Evolutionary conservation across 495 filamentous ascomycete species (phyloP).

Genomic region (Neurospora sp.): DNA sequence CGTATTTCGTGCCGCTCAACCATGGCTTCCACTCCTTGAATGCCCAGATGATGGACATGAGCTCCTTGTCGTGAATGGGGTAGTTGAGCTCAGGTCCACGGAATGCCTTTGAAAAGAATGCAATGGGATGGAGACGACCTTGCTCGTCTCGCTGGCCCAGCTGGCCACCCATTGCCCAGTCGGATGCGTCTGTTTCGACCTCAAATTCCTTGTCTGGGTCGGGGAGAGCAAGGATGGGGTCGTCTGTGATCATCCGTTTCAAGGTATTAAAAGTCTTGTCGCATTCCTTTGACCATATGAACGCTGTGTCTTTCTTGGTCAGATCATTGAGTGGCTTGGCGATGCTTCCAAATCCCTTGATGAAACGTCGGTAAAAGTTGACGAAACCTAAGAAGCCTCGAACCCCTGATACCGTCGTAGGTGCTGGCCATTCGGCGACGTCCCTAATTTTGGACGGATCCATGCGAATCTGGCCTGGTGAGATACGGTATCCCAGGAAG

Average conservation of each 20-base stretch:
- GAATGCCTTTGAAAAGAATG: constrained; percentile 9
- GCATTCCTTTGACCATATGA: too few relatives aligned
- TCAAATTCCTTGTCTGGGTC: not conserved
- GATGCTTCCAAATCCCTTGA: too few relatives aligned
- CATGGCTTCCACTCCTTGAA: constrained; percentile 2
- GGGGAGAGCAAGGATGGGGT: not conserved
- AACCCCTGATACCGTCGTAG: too few relatives aligned
- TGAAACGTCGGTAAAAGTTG: too few relatives aligned
- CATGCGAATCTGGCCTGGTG: too few relatives aligned
- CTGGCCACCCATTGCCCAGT: not conserved
- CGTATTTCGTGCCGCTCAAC: not conserved
- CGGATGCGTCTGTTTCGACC: not conserved
- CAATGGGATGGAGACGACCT: not conserved
- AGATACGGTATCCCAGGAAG: too few relatives aligned
- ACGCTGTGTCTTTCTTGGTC: too few relatives aligned
- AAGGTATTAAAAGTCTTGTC: not conserved
- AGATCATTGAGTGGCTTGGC: too few relatives aligned
- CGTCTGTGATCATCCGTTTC: not conserved
- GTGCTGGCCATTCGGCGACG: too few relatives aligned
- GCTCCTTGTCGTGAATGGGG: constrained; percentile 13
- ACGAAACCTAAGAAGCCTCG: too few relatives aligned
- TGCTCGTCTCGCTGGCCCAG: not conserved
- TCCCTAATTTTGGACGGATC: too few relatives aligned
- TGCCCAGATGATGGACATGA: not conserved
- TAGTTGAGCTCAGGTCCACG: constrained; percentile 9